Conservation (phyloP, 495 filamentous ascomycete species). For the Melanomma pulvis-pyrius region DNA sequence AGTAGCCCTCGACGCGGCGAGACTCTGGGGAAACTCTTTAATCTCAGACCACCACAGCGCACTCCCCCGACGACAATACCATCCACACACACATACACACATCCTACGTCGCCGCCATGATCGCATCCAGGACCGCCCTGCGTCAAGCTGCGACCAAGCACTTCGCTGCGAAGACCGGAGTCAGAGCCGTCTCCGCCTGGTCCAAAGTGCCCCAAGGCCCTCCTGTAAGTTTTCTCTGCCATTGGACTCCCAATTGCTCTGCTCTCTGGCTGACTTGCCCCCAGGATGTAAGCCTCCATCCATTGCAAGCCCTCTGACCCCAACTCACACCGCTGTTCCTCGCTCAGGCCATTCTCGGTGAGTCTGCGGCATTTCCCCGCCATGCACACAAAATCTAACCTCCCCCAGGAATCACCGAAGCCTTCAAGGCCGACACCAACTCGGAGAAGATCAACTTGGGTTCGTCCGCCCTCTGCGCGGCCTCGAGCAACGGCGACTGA, state of each 20-base stretch:
- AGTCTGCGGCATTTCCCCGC: conserved; percentile 30
- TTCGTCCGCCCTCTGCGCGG: conserved; percentile 48
- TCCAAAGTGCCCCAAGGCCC: conserved; percentile 87
- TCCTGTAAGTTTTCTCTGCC: conserved; percentile 67
- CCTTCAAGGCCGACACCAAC: conserved; percentile 94
- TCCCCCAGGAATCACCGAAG: conserved; percentile 83
- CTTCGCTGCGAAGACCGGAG: conserved; percentile 54
- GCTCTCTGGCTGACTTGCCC: conserved; percentile 31
- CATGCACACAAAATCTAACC: conserved; percentile 4
- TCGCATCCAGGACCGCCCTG: conserved; percentile 55
- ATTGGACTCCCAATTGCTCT: conserved; percentile 7
- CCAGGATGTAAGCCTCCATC: conserved; percentile 43
- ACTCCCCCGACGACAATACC: not conserved
- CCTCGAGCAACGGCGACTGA: not conserved
- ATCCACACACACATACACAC: not conserved
- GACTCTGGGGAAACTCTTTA: not conserved
- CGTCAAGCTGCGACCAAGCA: conserved; percentile 52
- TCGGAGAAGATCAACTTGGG: conserved; percentile 96
- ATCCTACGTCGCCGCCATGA: conserved; percentile 18
- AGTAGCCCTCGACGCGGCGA: not conserved
- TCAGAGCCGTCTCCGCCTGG: conserved; percentile 80
- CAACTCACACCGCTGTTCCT: conserved; percentile 19
- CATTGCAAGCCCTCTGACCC: conserved; percentile 31
- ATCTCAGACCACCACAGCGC: not conserved
- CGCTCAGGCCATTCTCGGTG: conserved; percentile 75